Percentiles rank a stretch among this genome's conserved stretches.
phyloP scores from a whole-genome alignment of 164 flowering plant genomes.

The Chimonanthus praecox region DNA sequence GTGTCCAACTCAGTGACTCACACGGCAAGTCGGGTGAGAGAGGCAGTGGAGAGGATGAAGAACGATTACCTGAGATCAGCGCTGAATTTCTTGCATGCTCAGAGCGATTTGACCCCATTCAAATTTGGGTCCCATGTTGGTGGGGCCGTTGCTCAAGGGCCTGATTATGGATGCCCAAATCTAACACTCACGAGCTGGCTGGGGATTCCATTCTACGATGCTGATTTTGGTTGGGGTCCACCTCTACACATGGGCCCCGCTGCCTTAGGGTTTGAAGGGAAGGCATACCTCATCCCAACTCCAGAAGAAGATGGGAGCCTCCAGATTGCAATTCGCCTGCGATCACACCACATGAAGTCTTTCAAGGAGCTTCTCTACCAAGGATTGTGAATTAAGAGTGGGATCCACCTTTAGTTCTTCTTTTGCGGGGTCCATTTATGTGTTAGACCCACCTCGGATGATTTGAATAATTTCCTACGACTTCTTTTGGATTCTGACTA shows the following conservation, averaged over 20 bases:
- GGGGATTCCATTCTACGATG: constrained; percentile 13
- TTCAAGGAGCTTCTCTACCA: background rate
- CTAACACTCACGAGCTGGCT: constrained; percentile 26
- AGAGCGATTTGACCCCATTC: background rate
- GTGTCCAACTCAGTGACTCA: constrained; percentile 16
- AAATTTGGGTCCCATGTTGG: background rate
- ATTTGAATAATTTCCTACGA: no score
- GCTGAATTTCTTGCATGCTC: background rate
- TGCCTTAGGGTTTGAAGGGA: background rate
- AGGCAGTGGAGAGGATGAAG: background rate
- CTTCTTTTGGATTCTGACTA: no score
- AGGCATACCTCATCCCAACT: background rate
- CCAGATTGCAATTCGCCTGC: background rate
- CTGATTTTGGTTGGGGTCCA: constrained; percentile 41
- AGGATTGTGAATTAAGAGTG: no score
- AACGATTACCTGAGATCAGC: background rate
- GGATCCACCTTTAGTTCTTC: no score
- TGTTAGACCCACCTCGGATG: no score
- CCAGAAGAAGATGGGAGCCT: background rate
- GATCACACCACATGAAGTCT: background rate
- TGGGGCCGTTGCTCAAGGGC: background rate
- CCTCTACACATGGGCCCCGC: constrained; percentile 34
- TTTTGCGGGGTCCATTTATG: no score
- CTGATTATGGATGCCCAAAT: constrained; percentile 29
- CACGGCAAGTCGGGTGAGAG: background rate